Evolutionary conservation across 306 rosid genomes (phyloP).

Genomic region (Comarum palustre): DNA sequence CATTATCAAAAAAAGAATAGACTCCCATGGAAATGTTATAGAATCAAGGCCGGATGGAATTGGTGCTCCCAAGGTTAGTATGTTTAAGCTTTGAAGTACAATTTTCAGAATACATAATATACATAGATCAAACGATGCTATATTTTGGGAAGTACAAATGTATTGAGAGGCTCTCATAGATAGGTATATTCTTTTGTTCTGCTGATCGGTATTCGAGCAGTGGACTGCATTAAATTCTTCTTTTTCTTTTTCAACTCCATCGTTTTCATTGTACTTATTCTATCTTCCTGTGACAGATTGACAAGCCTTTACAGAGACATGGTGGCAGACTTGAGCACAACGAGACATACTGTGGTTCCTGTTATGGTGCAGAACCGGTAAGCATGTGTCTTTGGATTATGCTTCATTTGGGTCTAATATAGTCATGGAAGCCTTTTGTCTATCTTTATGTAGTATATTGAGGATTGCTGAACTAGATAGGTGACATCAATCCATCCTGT

Average conservation of each 20-base stretch:
- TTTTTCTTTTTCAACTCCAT: slow-evolving; percentile 12
- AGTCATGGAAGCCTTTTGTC: not conserved
- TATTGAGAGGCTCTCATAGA: not conserved
- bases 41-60: slow-evolving; percentile 87
- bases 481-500: not conserved
- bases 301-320: slow-evolving; percentile 86
- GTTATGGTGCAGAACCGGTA: slow-evolving; percentile 92
- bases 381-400: slow-evolving; percentile 27
- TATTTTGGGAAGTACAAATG: not conserved
- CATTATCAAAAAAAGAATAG: slow-evolving; percentile 85
- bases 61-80: slow-evolving; percentile 80
- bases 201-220: not conserved
- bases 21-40: slow-evolving; percentile 81
- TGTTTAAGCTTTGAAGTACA: not conserved
- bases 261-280: slow-evolving; percentile 19
- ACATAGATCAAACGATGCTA: not conserved
- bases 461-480: not conserved
- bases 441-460: not conserved
- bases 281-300: slow-evolving; percentile 57
- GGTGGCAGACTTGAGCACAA: slow-evolving; percentile 99
- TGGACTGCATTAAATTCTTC: not conserved
- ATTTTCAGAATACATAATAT: not conserved
- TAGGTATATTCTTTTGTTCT: not conserved
- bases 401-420: not conserved
- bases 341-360: slow-evolving; percentile 97